A percentile compares a stretch with the other conserved stretches of the same genome.
phyloP scores from a whole-genome alignment of 139 green algal species.

The Coccomyxa sp. region DNA sequence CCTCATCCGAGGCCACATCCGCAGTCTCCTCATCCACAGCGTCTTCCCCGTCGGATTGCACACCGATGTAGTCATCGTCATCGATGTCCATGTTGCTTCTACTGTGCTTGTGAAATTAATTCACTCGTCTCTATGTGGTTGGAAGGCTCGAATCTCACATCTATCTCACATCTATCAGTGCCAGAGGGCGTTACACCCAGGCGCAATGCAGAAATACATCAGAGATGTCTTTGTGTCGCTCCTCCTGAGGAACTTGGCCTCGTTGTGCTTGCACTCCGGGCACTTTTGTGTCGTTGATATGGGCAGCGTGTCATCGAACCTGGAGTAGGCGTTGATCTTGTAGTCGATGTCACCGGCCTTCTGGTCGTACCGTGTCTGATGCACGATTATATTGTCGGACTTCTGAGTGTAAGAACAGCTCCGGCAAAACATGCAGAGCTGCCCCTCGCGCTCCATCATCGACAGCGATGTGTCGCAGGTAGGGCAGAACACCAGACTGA shows the following conservation, averaged over 20 bases:
- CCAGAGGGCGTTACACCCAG: neutral
- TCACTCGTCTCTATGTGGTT: neutral
- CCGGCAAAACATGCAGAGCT: neutral
- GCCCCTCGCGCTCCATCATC: neutral
- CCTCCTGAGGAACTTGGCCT: neutral
- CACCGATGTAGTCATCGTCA: neutral
- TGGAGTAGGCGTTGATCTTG: neutral
- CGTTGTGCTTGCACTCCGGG: neutral
- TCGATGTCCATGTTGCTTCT: neutral
- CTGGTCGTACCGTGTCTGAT: neutral
- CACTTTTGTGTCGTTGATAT: neutral
- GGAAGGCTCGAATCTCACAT: neutral
- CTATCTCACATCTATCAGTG: neutral
- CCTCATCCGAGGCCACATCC: neutral
- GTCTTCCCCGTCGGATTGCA: neutral
- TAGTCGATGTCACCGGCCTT: neutral
- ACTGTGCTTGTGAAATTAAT: neutral
- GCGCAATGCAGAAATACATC: neutral
- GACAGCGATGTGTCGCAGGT: neutral
- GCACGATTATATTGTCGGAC: neutral
- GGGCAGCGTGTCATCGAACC: neutral
- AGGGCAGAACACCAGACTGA: neutral
- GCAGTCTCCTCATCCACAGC: neutral
- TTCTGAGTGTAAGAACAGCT: neutral
- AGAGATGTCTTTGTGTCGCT: conserved; percentile 1